These are phyloP conservation scores for Cantharellus anzutake DNA, from an alignment of 768 basidiomycete genomes.

Conservation along the genomic window DNA sequence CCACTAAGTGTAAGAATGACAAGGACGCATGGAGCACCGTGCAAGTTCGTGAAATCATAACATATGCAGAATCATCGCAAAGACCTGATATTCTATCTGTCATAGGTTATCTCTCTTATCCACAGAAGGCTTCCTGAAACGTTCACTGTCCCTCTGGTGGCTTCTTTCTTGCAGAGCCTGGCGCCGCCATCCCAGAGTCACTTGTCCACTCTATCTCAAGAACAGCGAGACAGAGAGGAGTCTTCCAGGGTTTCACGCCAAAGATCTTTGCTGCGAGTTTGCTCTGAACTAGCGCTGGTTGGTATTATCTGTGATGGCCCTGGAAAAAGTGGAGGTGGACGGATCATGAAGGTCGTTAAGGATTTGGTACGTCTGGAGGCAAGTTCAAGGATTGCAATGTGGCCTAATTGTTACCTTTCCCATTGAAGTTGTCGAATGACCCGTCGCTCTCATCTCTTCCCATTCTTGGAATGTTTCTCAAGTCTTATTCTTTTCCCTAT, in stretches of 20 bases:
- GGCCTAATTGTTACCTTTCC: background rate
- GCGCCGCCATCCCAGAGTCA: conserved; percentile 22
- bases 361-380: conserved; percentile 46
- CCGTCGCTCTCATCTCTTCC: conserved; percentile 75
- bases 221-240: conserved; percentile 90
- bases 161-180: conserved; percentile 28
- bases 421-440: conserved; percentile 65
- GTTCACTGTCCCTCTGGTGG: conserved; percentile 56
- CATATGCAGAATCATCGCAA: background rate
- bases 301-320: conserved; percentile 62
- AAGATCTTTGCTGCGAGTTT: conserved; percentile 68
- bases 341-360: conserved; percentile 73
- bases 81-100: background rate
- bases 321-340: conserved; percentile 58
- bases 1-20: conserved; percentile 76
- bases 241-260: conserved; percentile 57
- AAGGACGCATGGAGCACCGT: conserved; percentile 82
- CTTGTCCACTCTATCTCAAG: conserved; percentile 42
- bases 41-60: conserved; percentile 37
- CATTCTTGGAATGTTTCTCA: conserved; percentile 78
- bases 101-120: conserved; percentile 68
- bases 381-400: background rate
- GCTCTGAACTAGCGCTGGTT: conserved; percentile 77
- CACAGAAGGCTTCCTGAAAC: conserved; percentile 70
- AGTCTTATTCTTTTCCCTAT: conserved; percentile 76